Percentiles rank a stretch among this genome's conserved stretches.
Evolutionary conservation across 257 asterid species (phyloP).

Genomic region (Orobanche coerulescens): DNA sequence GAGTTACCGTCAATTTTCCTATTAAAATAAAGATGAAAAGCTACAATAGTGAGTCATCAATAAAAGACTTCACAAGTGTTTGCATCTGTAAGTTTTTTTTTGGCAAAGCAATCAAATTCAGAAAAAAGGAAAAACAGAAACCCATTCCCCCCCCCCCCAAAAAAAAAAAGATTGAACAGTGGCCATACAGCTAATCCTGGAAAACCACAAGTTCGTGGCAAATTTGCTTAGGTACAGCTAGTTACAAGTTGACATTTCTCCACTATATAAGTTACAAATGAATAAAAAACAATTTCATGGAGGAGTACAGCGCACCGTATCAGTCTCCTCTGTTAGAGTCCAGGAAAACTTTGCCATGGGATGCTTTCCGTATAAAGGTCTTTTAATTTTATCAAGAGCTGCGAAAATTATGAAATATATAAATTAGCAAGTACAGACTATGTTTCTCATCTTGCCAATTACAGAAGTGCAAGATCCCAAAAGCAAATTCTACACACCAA

Average conservation of each 20-base stretch:
- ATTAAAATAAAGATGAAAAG: conserved; percentile 18
- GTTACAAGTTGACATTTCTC: conserved; percentile 10
- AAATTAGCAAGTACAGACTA: conserved; percentile 19
- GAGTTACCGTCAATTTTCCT: conserved; percentile 7
- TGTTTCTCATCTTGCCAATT: conserved; percentile 5
- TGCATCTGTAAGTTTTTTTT: neutral
- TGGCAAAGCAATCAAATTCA: conserved; percentile 7
- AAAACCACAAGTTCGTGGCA: conserved; percentile 16
- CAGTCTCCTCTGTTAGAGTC: conserved; percentile 79
- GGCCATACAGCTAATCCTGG: neutral
- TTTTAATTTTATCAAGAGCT: conserved; percentile 81
- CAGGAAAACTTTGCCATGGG: conserved; percentile 98
- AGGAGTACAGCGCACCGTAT: conserved; percentile 57
- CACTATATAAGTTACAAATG: neutral
- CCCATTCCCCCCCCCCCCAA: too few species aligned
- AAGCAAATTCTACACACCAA: conserved; percentile 45
- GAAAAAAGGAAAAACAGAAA: neutral
- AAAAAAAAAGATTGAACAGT: neutral
- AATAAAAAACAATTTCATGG: conserved; percentile 6
- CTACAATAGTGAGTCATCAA: neutral
- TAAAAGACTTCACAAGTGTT: conserved; percentile 1
- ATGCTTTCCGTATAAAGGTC: conserved; percentile 87
- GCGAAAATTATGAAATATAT: conserved; percentile 23
- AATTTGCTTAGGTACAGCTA: conserved; percentile 4
- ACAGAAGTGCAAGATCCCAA: conserved; percentile 2